phyloP scores from a whole-genome alignment of 2,329 filamentous ascomycete species.

The Penicillium sp. region DNA sequence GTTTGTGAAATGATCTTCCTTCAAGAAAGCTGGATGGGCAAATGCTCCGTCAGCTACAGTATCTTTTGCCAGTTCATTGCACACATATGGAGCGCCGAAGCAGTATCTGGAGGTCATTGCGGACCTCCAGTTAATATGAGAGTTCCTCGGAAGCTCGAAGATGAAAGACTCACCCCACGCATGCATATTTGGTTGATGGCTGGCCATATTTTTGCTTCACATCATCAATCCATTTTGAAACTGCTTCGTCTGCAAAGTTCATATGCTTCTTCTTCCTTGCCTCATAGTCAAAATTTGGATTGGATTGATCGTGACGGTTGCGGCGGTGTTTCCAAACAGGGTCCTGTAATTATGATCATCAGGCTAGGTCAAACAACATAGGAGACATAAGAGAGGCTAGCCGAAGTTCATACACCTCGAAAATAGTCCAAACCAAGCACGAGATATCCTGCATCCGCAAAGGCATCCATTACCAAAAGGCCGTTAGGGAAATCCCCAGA shows the following conservation, averaged over 20 bases:
- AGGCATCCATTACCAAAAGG: conserved; percentile 10
- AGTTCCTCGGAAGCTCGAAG: too few species aligned
- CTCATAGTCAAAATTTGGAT: conserved; percentile 52
- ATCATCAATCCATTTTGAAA: conserved; percentile 34
- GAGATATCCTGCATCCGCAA: conserved; percentile 4
- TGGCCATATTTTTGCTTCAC: background rate
- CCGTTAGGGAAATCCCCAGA: conserved; percentile 1
- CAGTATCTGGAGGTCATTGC: background rate
- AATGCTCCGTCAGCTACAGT: background rate
- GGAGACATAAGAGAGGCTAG: background rate
- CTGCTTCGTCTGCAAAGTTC: conserved; percentile 48
- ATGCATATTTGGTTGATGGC: background rate
- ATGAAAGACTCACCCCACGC: background rate
- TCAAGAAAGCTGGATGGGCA: background rate
- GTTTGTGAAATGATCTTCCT: background rate
- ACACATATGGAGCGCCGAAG: background rate
- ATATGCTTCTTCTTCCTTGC: conserved; percentile 56
- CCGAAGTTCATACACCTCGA: background rate
- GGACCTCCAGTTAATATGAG: too few species aligned
- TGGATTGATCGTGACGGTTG: conserved; percentile 28
- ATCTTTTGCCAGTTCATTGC: background rate
- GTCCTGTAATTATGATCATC: background rate
- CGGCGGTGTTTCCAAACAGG: conserved; percentile 34
- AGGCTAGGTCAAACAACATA: background rate
- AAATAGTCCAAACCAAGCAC: conserved; percentile 4